These are phyloP conservation scores for Candida maris DNA, from an alignment of 805 yeast genomes.

Conservation along the genomic window DNA sequence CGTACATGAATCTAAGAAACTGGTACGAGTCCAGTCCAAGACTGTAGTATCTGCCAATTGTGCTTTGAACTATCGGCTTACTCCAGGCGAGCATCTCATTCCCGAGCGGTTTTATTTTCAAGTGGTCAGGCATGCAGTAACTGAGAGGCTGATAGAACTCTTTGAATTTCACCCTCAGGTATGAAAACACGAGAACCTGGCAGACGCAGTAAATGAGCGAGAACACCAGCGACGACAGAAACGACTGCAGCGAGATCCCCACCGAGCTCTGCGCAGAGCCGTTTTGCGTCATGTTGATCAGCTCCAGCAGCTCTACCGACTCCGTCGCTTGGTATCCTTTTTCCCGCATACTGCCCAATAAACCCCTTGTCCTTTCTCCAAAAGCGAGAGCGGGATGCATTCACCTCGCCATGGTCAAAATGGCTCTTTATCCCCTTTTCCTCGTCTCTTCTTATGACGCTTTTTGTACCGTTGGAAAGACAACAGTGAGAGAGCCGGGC, in stretches of 20 bases:
- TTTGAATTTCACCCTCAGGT: constrained; percentile 33
- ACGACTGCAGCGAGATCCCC: constrained; percentile 55
- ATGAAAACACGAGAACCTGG: constrained; percentile 45
- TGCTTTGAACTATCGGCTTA: constrained; percentile 34
- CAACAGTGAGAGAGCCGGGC: no score
- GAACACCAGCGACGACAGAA: constrained; percentile 52
- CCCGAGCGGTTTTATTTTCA: constrained; percentile 36
- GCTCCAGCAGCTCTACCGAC: constrained; percentile 15
- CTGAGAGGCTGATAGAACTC: constrained; percentile 55
- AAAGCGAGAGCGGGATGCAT: no score
- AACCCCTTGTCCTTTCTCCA: no score
- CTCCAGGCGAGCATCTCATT: constrained; percentile 57
- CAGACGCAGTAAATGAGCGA: constrained; percentile 50
- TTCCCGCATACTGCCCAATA: no score
- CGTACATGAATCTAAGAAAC: constrained; percentile 57
- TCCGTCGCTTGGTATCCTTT: no score
- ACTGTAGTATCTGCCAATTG: constrained; percentile 40
- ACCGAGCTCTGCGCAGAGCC: constrained; percentile 28
- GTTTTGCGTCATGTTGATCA: constrained; percentile 21
- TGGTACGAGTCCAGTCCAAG: constrained; percentile 75
- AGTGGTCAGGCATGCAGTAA: constrained; percentile 38
- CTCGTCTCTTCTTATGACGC: no score
- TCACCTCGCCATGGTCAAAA: no score
- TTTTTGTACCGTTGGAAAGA: no score
- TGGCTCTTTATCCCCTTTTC: no score